These are phyloP conservation scores for Tuctoria greenei DNA, from an alignment of 176 grass and related monocot genomes.

Conservation along the genomic window DNA sequence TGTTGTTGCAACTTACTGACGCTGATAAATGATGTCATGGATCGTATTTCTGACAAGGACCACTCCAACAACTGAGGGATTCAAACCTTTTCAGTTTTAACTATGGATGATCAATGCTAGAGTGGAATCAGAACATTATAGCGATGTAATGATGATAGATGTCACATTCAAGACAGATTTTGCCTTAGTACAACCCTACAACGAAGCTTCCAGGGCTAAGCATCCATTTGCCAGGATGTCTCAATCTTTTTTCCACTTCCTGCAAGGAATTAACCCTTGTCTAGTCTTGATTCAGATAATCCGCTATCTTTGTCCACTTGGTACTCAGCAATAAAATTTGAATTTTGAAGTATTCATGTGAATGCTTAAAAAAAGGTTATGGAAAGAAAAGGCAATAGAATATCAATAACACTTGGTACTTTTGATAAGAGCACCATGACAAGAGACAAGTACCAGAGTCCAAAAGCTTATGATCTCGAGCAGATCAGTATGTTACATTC, in stretches of 20 bases:
- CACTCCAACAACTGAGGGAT: slow-evolving; percentile 1
- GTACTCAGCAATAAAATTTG: slow-evolving; percentile 19
- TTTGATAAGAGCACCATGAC: background rate
- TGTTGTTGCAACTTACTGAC: background rate
- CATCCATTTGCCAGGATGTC: background rate
- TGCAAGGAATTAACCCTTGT: background rate
- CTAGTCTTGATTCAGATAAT: slow-evolving; percentile 19
- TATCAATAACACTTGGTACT: slow-evolving; percentile 7
- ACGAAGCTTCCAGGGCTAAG: slow-evolving; percentile 7
- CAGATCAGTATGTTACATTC: background rate
- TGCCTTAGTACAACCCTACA: slow-evolving; percentile 17
- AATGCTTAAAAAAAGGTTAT: background rate
- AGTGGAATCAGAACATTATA: slow-evolving; percentile 13
- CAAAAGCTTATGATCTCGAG: background rate
- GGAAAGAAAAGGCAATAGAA: slow-evolving; percentile 35
- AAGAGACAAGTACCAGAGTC: slow-evolving; percentile 8
- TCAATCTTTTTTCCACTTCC: background rate
- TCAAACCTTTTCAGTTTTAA: slow-evolving; percentile 30
- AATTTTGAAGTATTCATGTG: slow-evolving; percentile 7
- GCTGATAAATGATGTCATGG: background rate
- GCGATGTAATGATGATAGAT: slow-evolving; percentile 26
- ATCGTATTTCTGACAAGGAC: slow-evolving; percentile 12
- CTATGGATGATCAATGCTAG: background rate
- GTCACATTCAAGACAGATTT: slow-evolving; percentile 5
- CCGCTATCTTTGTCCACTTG: background rate